A percentile compares a stretch with the other conserved stretches of the same genome.
Evolutionary conservation across 2,329 filamentous ascomycete species (phyloP).

Genomic region (Waltergamsia citrina): DNA sequence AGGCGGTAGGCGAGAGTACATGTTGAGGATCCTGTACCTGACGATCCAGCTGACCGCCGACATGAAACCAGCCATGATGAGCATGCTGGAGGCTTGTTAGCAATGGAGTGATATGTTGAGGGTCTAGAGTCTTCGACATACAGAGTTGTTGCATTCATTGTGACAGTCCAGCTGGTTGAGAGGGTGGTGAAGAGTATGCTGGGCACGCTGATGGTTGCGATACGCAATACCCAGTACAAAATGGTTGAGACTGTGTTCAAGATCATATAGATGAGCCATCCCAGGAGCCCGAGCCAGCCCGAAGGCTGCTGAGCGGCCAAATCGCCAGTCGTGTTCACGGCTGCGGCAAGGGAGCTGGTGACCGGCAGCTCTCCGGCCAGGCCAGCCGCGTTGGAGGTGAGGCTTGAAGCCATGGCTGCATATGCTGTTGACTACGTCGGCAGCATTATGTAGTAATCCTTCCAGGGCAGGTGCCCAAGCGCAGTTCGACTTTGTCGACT

Average conservation of each 20-base stretch:
- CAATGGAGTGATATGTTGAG: constrained; percentile 8
- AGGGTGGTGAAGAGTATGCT: constrained; percentile 84
- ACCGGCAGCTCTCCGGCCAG: constrained; percentile 11
- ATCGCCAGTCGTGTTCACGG: constrained; percentile 23
- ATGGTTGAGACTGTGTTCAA: constrained; percentile 48
- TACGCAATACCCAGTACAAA: constrained; percentile 72
- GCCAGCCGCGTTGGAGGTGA: too few relatives aligned
- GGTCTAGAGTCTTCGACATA: constrained; percentile 32
- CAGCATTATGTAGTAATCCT: constrained; percentile 23
- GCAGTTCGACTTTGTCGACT: background rate
- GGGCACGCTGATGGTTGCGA: constrained; percentile 81
- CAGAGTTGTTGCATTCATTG: constrained; percentile 97
- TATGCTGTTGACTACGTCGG: constrained; percentile 16
- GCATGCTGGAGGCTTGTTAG: constrained; percentile 41
- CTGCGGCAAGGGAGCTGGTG: constrained; percentile 22
- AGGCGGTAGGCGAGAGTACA: constrained; percentile 88
- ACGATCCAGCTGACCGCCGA: constrained; percentile 92
- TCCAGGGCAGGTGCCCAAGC: background rate
- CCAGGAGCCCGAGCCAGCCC: constrained; percentile 50
- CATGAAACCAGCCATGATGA: constrained; percentile 67
- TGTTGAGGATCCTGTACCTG: constrained; percentile 90
- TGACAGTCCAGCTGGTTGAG: constrained; percentile 89
- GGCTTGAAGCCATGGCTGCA: constrained; percentile 30
- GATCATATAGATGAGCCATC: constrained; percentile 41
- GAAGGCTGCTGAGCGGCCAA: constrained; percentile 25